These are phyloP conservation scores for Cyclotella distinguenda DNA, from an alignment of 108 stramenopile species.

Conservation along the genomic window DNA sequence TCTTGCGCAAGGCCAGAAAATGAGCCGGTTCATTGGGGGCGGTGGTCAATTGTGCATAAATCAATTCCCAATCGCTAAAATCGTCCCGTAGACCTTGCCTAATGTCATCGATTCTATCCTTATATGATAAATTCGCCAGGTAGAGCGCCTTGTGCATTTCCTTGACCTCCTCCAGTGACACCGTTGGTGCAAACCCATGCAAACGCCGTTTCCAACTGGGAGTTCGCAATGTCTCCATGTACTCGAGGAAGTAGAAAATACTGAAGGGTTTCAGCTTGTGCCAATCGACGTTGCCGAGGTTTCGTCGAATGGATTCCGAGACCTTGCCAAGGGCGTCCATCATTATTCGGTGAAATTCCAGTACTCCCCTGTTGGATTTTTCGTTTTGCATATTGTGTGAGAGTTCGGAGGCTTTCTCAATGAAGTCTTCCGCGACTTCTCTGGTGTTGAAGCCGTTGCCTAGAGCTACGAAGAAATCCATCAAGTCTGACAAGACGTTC, in stretches of 20 bases:
- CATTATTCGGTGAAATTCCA: constrained; percentile 7
- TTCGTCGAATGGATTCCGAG: constrained; percentile 1
- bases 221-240: constrained; percentile 32
- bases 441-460: not conserved
- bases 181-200: constrained; percentile 23
- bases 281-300: constrained; percentile 23
- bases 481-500: not conserved
- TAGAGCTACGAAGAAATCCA: constrained; percentile 12
- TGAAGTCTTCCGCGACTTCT: not conserved
- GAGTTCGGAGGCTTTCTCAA: constrained; percentile 2
- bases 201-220: constrained; percentile 41
- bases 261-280: not conserved
- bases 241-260: constrained; percentile 38
- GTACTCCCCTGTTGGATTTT: not conserved
- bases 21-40: constrained; percentile 34
- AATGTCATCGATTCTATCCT: constrained; percentile 15
- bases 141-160: constrained; percentile 37
- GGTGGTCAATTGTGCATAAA: constrained; percentile 20
- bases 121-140: constrained; percentile 34
- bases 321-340: constrained; percentile 5
- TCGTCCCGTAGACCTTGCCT: constrained; percentile 4
- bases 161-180: constrained; percentile 8
- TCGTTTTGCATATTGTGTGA: not conserved
- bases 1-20: constrained; percentile 25
- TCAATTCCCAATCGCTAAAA: constrained; percentile 22